Conservation (phyloP, 768 basidiomycete species). For the Amanita pseudoporphyria region DNA sequence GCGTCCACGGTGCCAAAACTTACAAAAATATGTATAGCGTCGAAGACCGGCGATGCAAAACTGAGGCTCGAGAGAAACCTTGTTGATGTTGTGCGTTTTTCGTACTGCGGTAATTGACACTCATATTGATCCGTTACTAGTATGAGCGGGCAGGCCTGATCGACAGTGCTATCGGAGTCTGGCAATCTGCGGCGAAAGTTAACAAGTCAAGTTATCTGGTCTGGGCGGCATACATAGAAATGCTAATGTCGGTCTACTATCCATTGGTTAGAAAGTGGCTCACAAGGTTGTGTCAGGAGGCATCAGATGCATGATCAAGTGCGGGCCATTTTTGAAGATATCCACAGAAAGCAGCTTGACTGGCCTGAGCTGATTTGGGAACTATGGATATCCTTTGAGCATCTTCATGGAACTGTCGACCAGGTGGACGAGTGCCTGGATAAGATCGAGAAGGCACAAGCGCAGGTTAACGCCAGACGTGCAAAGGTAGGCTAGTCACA, state of each 20-base stretch:
- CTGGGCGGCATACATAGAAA: constrained; percentile 70
- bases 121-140: constrained; percentile 19
- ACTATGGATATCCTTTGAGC: constrained; percentile 83
- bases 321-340: constrained; percentile 55
- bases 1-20: neutral
- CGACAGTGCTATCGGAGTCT: constrained; percentile 51
- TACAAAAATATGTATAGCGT: constrained; percentile 34
- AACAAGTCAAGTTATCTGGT: constrained; percentile 65
- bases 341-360: constrained; percentile 69
- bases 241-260: constrained; percentile 48
- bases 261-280: constrained; percentile 4
- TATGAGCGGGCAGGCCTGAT: constrained; percentile 37
- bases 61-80: constrained; percentile 80
- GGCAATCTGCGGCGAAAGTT: constrained; percentile 56
- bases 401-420: constrained; percentile 64
- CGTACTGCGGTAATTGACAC: neutral
- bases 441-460: constrained; percentile 55
- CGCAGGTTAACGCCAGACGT: constrained; percentile 50
- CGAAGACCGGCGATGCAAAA: constrained; percentile 61
- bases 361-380: constrained; percentile 96
- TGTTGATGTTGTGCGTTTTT: constrained; percentile 53
- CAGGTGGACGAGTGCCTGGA: constrained; percentile 54
- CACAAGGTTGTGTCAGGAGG: constrained; percentile 28
- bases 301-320: constrained; percentile 47
- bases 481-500: constrained; percentile 41